Evolutionary conservation across 2,329 filamentous ascomycete genomes (phyloP), one percentile per base, ranked within the genome.

Genomic region (Fusarium domesticum): DNA sequence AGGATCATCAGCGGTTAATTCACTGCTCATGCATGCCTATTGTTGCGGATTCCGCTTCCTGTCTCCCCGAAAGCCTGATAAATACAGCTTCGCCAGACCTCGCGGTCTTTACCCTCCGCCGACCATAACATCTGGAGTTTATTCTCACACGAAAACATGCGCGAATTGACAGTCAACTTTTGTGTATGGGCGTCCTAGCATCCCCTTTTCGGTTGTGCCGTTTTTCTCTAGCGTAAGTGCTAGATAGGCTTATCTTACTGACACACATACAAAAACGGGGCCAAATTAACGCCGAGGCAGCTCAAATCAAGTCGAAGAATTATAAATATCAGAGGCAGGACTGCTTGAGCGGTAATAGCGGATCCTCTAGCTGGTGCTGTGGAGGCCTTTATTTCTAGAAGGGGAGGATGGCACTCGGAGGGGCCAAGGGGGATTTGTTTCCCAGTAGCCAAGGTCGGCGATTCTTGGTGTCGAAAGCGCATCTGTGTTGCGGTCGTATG

Each of bases 241-340:
- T 35, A 37, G 52, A 43, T 42, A 42, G 43, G 43, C 56, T 58
- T 59, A 58, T 59, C 56, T 59, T 45, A 50, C 35, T 43, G 42
- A 42, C 42, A 39, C 44, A 37, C 36, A 43, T 48, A 23, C 43
- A 46, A 46, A 54, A 45, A 39, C 45, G 39, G 44, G 43, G 53
- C 42, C 45, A 43, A 48, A 54, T 43, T 48, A 47, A 49, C 47
- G 35, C 34, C 36, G 32, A 53, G 34, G 47, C 43, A 50, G 47
- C 50, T 40, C 56, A 57, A 57, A 56, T 53, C 46, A 57, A 58
- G 44, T 53, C 39, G 49, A 50, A 38, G 47, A 45, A 58, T 62
- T 62, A 62, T 62, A 62, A 62, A 58, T 59, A 62, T 47, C 43
- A 50, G 53, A 48, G 49, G 44, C 48, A 50, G 47, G 45, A 44